Evolutionary conservation across 1,284 basidiomycete genomes (phyloP).

Genomic region (Cystobasidium pallidum): DNA sequence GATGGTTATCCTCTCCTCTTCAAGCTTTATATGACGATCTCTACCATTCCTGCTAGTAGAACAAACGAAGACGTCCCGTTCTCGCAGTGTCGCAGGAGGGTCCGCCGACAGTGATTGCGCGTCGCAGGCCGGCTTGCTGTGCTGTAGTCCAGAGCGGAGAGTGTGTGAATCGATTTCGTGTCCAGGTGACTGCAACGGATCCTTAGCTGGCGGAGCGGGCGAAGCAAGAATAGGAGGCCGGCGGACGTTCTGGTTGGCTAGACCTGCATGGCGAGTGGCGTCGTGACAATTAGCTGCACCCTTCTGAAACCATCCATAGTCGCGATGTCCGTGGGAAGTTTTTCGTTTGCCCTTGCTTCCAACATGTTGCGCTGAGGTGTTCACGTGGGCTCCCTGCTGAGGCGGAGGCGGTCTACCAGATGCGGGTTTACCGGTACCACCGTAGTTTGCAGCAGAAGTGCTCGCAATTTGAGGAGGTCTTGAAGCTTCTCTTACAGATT

Average conservation of each 20-base stretch:
- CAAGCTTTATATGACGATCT: too few species aligned
- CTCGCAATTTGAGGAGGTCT: conserved; percentile 7
- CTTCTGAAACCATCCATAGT: too few species aligned
- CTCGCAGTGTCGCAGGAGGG: background rate
- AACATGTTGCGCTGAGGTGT: background rate
- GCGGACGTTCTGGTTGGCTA: background rate
- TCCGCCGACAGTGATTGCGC: background rate
- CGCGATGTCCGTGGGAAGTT: background rate
- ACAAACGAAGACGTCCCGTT: background rate
- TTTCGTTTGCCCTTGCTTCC: background rate
- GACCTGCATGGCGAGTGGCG: background rate
- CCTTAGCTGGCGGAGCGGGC: background rate
- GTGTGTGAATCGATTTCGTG: background rate
- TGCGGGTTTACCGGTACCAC: background rate
- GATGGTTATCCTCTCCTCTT: too few species aligned
- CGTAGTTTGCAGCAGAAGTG: background rate
- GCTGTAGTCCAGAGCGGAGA: background rate
- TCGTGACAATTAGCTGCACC: background rate
- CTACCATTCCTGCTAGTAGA: too few species aligned
- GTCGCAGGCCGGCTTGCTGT: background rate
- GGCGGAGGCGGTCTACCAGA: background rate
- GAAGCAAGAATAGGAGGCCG: background rate
- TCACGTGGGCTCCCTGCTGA: background rate
- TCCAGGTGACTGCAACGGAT: background rate
- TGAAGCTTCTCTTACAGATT: background rate